A percentile compares a stretch with the other conserved stretches of the same genome.
Evolutionary conservation across 768 basidiomycete genomes (phyloP).

Genomic region (Cytidiella melzeri): DNA sequence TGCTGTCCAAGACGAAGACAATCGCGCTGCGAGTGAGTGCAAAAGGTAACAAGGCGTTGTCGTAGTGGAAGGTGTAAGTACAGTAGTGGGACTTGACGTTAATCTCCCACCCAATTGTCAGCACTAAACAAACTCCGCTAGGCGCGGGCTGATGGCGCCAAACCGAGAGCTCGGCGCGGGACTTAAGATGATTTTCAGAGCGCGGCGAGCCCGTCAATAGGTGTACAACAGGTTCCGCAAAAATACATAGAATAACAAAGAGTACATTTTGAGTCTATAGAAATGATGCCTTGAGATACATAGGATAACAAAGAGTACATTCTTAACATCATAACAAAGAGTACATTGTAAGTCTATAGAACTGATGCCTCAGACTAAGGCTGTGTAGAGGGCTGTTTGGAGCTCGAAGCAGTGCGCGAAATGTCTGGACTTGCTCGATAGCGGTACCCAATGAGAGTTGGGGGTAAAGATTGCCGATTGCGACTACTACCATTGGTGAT

Average conservation of each 20-base stretch:
- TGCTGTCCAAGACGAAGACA: too few species aligned
- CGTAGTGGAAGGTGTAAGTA: too few species aligned
- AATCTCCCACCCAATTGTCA: slow-evolving; percentile 6
- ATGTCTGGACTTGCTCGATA: not conserved
- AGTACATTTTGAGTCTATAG: not conserved
- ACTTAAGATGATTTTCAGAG: not conserved
- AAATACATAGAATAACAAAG: not conserved
- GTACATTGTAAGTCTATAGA: too few species aligned
- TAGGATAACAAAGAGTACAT: not conserved
- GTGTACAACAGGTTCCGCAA: not conserved
- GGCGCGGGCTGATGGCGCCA: not conserved
- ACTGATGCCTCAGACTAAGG: too few species aligned
- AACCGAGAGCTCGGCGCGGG: not conserved
- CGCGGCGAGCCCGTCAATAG: not conserved
- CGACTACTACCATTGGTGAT: slow-evolving; percentile 3
- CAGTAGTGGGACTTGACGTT: too few species aligned
- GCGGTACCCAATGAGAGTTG: not conserved
- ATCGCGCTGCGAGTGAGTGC: too few species aligned
- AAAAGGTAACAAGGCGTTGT: too few species aligned
- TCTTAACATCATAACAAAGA: not conserved
- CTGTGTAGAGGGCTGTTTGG: too few species aligned
- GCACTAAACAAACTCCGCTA: slow-evolving; percentile 5
- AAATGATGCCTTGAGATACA: too few species aligned
- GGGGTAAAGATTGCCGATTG: not conserved
- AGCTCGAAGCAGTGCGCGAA: not conserved